Base-by-base conservation (phyloP, 805 yeast species). In the Ogataea methylovora region DNA sequence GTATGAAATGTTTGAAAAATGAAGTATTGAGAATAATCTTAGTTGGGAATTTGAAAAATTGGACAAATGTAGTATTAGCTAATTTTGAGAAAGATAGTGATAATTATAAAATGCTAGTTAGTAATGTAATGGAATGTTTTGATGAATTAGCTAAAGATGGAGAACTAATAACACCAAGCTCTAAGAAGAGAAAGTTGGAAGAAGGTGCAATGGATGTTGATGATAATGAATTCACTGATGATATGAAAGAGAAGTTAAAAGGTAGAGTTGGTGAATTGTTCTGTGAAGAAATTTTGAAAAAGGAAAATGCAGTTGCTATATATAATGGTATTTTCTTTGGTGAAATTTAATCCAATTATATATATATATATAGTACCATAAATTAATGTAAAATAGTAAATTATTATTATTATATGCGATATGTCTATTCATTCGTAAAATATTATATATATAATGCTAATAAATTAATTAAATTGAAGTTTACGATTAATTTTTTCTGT, bases 21-120 rank as follows among this genome's bases (percentile, higher is more conserved):
- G 97, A 92, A 58, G 94, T 92, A 8, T 73, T 90, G 24, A 72
- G 95, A 44, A 79, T 90, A 29, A 73, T 85, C 1, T 68, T 92
- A 35, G 64, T 90, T 25, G 96, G 96, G 0, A 92, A 92, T 55
- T 59, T 90, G 40, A 72, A 77, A 43, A 75, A 79, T 37, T 92
- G 98, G 98, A 65, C 76, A 12, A 65, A 63, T 32, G 68, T 73
- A 39, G 79, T 82, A 2, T 60, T 80, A 29, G 68, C 48, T 21
- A 45, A 43, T n/a, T 36, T 49, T 11, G 40, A 40, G 5, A 29
- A 39, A 14, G 54, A 43, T 17, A 42, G 46, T 13, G 41, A 43
- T 14, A 37, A 42, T 20, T 51, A 48, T 25, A 42, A 42, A 10
- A 37, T 50, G 8, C 35, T 49, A 39, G 37, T 65, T 20, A 84